Conservation (phyloP, 305 asterid genomes). For the Rubia peregrina region DNA sequence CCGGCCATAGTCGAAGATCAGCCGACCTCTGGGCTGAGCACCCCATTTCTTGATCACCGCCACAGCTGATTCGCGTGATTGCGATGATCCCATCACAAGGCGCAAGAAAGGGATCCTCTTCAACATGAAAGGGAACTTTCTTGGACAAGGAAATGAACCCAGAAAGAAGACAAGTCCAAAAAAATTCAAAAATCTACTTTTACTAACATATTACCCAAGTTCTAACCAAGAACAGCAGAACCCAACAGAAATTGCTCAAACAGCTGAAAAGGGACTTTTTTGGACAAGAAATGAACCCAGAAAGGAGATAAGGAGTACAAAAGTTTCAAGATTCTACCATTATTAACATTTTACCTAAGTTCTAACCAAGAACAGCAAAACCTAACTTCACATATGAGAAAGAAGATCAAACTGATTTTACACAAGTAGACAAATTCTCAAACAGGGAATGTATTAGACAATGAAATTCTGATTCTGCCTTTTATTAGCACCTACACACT, state of each 20-base stretch:
- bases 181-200: not conserved
- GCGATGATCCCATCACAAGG: conserved; percentile 38
- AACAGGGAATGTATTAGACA: not conserved
- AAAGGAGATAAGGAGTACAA: not conserved
- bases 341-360: not conserved
- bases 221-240: not conserved
- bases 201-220: not conserved
- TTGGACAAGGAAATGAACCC: not conserved
- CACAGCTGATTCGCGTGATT: conserved; percentile 41
- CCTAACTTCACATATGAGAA: not conserved
- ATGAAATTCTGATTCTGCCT: not conserved
- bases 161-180: not conserved
- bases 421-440: not conserved
- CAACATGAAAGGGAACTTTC: not conserved
- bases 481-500: not conserved
- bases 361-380: not conserved
- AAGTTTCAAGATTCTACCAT: not conserved
- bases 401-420: not conserved
- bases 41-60: conserved; percentile 36
- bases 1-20: conserved; percentile 45
- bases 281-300: not conserved
- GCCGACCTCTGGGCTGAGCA: conserved; percentile 29
- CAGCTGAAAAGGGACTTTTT: not conserved
- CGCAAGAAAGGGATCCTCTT: not conserved
- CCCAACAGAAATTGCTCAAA: not conserved